Evolutionary conservation across 495 filamentous ascomycete species (phyloP), one percentile per base, ranked within the genome.

Genomic region (Hypoxylon trugodes): DNA sequence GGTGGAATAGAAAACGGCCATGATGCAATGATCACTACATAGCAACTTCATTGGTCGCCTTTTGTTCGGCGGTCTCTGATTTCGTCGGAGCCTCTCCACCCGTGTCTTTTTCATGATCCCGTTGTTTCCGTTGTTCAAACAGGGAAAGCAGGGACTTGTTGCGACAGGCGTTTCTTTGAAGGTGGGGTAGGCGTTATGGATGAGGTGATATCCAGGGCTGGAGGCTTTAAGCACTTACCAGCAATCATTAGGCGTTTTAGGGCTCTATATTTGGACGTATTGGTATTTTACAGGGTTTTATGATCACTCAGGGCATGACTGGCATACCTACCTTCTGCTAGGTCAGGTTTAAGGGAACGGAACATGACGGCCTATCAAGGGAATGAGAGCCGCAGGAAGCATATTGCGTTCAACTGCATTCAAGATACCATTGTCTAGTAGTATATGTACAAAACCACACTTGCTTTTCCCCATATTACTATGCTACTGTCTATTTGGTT

Each of bases 401-500:
- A 36, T n/a, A 42, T 41, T 54, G 15, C 28, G 15, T 26, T 41
- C 37, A 19, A 38, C 37, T 56, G 32, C 35, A 38, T 45, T 54
- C 19, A 46, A 61, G 59, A 54, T 61, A 69, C 68, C 38, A 65
- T 55, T 57, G 42, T 72, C 52, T 66, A 59, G 41, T 45, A 61
- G 49, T 69, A 62, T 72, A 73, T 72, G 50, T 72, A 75, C 71
- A 73, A 51, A 48, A 32, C 38, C 52, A 48, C 57, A 25, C 33
- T 16, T 37, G 40, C 4, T 41, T 56, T 28, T 35, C 45, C 15
- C 53, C 32, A 21, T 22, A 52, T 30, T 37, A 1, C 33, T 43
- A 33, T 13, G 8, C 28, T 41, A 25, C 15, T 28, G 7, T 54
- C 53, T 79, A 99, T 84, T 99, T 99, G 61, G 95, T 95, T 76